Evolutionary conservation across 176 grass and related monocot species (phyloP).

Genomic region (Alopecurus myosuroides): DNA sequence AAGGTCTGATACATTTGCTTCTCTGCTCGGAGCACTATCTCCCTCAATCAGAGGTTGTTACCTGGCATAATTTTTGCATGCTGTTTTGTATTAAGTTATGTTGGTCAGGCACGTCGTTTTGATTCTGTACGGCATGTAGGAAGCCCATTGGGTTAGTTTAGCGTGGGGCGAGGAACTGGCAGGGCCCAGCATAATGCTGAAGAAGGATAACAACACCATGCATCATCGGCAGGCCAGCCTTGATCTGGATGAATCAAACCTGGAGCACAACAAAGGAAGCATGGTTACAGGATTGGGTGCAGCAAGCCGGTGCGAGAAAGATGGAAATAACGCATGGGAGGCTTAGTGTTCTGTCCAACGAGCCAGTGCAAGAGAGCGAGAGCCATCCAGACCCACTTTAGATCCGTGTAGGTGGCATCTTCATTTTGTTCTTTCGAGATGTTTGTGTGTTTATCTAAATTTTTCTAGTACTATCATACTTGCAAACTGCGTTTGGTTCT

Average conservation of each 20-base stretch:
- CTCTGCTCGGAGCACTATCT: not conserved
- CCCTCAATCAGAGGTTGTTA: not conserved
- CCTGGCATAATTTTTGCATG: not conserved
- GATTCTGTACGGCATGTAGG: not conserved
- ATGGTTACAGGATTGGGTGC: not conserved
- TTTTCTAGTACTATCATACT: too few species aligned
- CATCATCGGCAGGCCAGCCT: too few species aligned
- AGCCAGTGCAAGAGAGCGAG: too few species aligned
- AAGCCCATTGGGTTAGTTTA: not conserved
- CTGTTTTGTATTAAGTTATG: not conserved
- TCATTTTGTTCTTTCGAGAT: too few species aligned
- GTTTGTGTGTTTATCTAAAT: too few species aligned
- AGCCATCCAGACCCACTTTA: too few species aligned
- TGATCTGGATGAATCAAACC: too few species aligned
- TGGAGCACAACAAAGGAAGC: not conserved
- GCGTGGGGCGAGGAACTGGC: not conserved
- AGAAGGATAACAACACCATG: too few species aligned
- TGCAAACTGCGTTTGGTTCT: too few species aligned
- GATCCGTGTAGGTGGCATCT: too few species aligned
- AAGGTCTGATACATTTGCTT: constrained; percentile 26
- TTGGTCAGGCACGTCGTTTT: not conserved
- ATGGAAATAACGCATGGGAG: not conserved
- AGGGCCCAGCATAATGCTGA: not conserved
- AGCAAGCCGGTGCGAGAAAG: not conserved
- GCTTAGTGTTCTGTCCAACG: too few species aligned